Conservation (phyloP, 495 filamentous ascomycete species). For the Entonaema liquescens region DNA sequence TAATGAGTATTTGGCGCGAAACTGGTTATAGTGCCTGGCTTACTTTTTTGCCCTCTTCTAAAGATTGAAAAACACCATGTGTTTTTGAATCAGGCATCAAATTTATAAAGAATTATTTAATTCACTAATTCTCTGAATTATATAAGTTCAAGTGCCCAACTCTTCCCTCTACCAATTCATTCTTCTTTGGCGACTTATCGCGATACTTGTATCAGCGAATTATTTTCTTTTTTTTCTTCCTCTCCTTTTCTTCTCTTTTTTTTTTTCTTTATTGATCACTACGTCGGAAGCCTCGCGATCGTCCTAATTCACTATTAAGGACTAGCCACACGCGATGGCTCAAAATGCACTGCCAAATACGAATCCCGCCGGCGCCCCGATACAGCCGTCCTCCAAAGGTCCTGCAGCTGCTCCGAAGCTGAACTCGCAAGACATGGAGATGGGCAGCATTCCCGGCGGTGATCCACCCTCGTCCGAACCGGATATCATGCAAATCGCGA, state of each 20-base stretch:
- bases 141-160: neutral
- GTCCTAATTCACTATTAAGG: neutral
- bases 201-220: neutral
- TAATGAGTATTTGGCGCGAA: slow-evolving; percentile 10
- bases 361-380: slow-evolving; percentile 47
- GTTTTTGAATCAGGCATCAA: slow-evolving; percentile 9
- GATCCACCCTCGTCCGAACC: slow-evolving; percentile 61
- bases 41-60: neutral
- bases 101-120: neutral
- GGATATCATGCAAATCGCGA: slow-evolving; percentile 95
- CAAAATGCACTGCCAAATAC: slow-evolving; percentile 26
- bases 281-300: neutral
- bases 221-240: neutral
- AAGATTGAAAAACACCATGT: neutral
- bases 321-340: slow-evolving; percentile 20
- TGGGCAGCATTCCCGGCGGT: slow-evolving; percentile 67
- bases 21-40: slow-evolving; percentile 8
- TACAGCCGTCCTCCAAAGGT: slow-evolving; percentile 65
- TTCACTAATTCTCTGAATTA: neutral
- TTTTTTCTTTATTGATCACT: neutral
- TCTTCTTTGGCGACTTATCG: slow-evolving; percentile 5
- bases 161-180: slow-evolving; percentile 17
- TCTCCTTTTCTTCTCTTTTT: neutral
- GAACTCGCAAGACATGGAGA: slow-evolving; percentile 70
- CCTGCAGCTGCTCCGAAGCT: slow-evolving; percentile 67